A percentile compares a stretch with the other conserved stretches of the same genome.
Evolutionary conservation across 768 basidiomycete genomes (phyloP).

Genomic region (Lentinula lateritia): DNA sequence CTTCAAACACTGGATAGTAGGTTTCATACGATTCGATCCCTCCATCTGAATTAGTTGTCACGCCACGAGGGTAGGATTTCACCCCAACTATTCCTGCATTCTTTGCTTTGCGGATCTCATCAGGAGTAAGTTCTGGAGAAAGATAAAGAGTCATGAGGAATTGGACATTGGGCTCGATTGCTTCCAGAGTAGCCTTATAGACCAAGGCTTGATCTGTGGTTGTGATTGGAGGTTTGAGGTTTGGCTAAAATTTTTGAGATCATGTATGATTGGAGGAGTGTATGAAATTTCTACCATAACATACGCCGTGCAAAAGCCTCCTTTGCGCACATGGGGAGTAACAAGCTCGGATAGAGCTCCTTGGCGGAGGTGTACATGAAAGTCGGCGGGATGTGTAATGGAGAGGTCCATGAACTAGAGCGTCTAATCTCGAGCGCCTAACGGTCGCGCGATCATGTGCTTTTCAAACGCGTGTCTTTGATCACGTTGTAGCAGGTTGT

Average conservation of each 20-base stretch:
- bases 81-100: conserved; percentile 83
- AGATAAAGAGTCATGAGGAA: conserved; percentile 97
- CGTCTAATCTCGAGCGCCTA: neutral
- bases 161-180: conserved; percentile 70
- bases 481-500: neutral
- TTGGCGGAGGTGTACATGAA: conserved; percentile 96
- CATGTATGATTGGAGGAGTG: conserved; percentile 8
- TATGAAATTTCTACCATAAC: conserved; percentile 71
- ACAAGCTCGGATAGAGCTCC: conserved; percentile 78
- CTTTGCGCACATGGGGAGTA: conserved; percentile 82
- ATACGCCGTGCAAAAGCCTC: conserved; percentile 89
- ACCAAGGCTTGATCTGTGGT: conserved; percentile 73
- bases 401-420: conserved; percentile 31
- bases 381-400: conserved; percentile 73
- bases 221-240: conserved; percentile 84
- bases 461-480: conserved; percentile 23
- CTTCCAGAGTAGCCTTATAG: conserved; percentile 73
- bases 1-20: conserved; percentile 90
- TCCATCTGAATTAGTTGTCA: conserved; percentile 94
- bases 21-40: conserved; percentile 94
- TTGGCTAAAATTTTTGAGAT: conserved; percentile 56
- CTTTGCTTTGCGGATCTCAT: conserved; percentile 86
- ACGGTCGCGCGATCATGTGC: neutral
- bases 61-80: conserved; percentile 95
- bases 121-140: conserved; percentile 84